Percentiles rank a stretch among this genome's conserved stretches.
These are phyloP conservation scores for Physcomitrellopsis africana DNA, from an alignment of 225 moss, liverwort and hornwort genomes.

Conservation along the genomic window DNA sequence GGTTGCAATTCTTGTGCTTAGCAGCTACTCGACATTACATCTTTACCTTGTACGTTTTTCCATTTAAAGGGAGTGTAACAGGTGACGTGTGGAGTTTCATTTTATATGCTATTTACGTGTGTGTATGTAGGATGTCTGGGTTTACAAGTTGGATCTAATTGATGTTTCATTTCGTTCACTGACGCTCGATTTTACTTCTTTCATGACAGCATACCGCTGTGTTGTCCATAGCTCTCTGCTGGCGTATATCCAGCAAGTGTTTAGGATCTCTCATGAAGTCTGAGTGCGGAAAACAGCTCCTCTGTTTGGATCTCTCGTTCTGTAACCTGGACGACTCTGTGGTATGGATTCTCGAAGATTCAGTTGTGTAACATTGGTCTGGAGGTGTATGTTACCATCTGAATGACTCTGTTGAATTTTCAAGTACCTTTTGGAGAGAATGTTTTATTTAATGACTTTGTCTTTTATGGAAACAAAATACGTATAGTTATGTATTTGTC, in stretches of 20 bases:
- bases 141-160: neutral
- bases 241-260: conserved; percentile 53
- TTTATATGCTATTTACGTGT: too few relatives aligned
- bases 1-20: conserved; percentile 4
- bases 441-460: neutral
- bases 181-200: conserved; percentile 18
- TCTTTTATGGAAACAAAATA: neutral
- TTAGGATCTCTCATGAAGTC: conserved; percentile 47
- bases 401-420: neutral
- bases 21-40: neutral
- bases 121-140: neutral
- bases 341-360: conserved; percentile 36
- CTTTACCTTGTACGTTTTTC: too few relatives aligned
- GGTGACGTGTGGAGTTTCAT: too few relatives aligned
- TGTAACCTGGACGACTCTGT: conserved; percentile 55
- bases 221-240: conserved; percentile 59
- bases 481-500: neutral
- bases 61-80: too few relatives aligned
- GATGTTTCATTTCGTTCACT: neutral
- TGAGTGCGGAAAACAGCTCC: conserved; percentile 52
- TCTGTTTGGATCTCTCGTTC: conserved; percentile 63
- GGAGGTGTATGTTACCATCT: neutral
- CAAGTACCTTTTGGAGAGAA: neutral
- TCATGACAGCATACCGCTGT: conserved; percentile 52
- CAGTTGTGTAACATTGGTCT: neutral